Conservation (phyloP, 768 basidiomycete species). For the Candolleomyces aberdarensis region DNA sequence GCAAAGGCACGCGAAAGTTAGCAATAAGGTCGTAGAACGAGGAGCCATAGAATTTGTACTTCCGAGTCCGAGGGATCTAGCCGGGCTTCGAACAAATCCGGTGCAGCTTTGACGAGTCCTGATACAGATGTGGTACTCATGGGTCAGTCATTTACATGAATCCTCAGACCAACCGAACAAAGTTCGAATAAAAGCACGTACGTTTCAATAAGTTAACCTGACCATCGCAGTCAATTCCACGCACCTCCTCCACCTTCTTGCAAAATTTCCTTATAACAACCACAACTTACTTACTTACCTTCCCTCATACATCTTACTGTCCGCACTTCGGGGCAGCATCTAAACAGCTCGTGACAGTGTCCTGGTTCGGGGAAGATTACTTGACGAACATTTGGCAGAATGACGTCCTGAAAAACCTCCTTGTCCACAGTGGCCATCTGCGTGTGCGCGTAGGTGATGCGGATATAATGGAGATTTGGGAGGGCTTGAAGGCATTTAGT, state of each 20-base stretch:
- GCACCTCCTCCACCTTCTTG: slow-evolving; percentile 7
- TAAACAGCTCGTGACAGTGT: slow-evolving; percentile 27
- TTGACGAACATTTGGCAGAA: slow-evolving; percentile 19
- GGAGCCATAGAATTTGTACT: background rate
- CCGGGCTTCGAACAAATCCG: slow-evolving; percentile 1
- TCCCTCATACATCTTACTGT: background rate
- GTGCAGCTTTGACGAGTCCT: slow-evolving; percentile 3
- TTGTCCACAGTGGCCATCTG: slow-evolving; percentile 26
- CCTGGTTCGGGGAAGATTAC: slow-evolving; percentile 21
- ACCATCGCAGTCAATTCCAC: background rate
- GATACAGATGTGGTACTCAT: background rate
- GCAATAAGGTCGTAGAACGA: background rate
- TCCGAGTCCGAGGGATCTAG: background rate
- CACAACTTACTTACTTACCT: slow-evolving; percentile 5
- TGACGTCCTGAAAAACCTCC: slow-evolving; percentile 17
- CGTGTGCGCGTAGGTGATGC: slow-evolving; percentile 28
- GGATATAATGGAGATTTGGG: slow-evolving; percentile 28
- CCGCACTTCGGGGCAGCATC: slow-evolving; percentile 3
- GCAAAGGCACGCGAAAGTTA: background rate
- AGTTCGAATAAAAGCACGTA: background rate
- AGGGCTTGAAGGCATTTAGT: slow-evolving; percentile 20
- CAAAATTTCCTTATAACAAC: slow-evolving; percentile 3
- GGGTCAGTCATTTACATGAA: background rate
- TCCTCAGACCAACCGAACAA: background rate
- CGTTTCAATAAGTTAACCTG: slow-evolving; percentile 1